phyloP scores from a whole-genome alignment of 2,329 filamentous ascomycete genomes.

The Fusarium pininemorale region DNA sequence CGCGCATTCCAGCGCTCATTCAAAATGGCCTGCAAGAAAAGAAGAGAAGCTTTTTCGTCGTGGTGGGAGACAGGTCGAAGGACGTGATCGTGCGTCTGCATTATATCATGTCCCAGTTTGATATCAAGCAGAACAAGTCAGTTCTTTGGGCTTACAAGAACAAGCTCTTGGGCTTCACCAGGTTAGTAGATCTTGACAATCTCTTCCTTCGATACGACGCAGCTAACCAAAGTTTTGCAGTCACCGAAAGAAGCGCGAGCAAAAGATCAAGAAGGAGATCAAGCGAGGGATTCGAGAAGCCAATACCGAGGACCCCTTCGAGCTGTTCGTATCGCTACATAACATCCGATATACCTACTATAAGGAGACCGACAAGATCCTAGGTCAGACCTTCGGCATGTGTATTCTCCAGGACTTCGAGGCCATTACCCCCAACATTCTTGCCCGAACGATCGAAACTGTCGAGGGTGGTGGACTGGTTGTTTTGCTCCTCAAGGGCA shows the following conservation, averaged over 20 bases:
- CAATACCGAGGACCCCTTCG: slow-evolving; percentile 94
- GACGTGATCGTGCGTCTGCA: slow-evolving; percentile 95
- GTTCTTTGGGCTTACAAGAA: slow-evolving; percentile 99
- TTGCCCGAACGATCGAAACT: slow-evolving; percentile 95
- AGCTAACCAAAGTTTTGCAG: slow-evolving; percentile 51
- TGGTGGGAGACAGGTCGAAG: slow-evolving; percentile 90
- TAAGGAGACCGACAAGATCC: slow-evolving; percentile 98
- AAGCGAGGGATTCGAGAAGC: slow-evolving; percentile 92
- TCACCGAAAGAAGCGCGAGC: slow-evolving; percentile 97
- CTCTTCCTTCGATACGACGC: slow-evolving; percentile 5
- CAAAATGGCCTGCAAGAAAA: slow-evolving; percentile 93
- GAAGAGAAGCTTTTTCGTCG: slow-evolving; percentile 97
- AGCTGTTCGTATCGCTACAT: slow-evolving; percentile 94
- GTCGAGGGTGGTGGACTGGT: slow-evolving; percentile 96
- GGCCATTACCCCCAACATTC: slow-evolving; percentile 94
- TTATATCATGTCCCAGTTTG: slow-evolving; percentile 89
- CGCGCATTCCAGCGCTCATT: slow-evolving; percentile 89
- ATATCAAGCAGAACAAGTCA: slow-evolving; percentile 90
- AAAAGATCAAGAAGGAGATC: slow-evolving; percentile 98
- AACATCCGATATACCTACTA: slow-evolving; percentile 99
- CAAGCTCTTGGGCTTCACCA: slow-evolving; percentile 92
- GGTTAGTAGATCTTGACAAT: slow-evolving; percentile 50
- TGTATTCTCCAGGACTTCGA: slow-evolving; percentile 99
- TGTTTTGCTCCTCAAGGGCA: slow-evolving; percentile 89
- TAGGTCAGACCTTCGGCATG: slow-evolving; percentile 98